phyloP scores from a whole-genome alignment of 805 yeast species.

The Wickerhamiella brachini region DNA sequence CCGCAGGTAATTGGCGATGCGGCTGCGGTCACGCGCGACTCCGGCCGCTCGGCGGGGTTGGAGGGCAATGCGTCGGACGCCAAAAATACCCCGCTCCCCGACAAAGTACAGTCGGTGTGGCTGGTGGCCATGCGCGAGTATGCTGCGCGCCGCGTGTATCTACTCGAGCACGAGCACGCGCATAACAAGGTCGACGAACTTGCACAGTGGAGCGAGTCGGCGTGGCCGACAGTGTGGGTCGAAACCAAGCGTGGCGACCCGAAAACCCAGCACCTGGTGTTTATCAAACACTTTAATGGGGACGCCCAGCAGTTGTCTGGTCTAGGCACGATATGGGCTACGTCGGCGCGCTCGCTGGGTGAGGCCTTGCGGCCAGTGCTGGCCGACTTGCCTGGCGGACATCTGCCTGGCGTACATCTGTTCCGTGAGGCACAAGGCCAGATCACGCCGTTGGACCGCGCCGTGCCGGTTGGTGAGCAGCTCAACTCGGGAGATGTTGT shows the following conservation, averaged over 20 bases:
- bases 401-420: background rate
- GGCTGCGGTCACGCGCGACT: background rate
- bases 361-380: background rate
- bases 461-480: background rate
- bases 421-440: background rate
- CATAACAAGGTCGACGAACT: conserved; percentile 6
- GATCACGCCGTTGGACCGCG: background rate
- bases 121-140: conserved; percentile 9
- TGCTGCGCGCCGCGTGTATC: conserved; percentile 7
- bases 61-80: too few relatives aligned
- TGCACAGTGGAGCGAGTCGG: conserved; percentile 6
- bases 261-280: conserved; percentile 8
- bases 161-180: conserved; percentile 4
- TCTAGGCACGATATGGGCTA: background rate
- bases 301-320: conserved; percentile 21
- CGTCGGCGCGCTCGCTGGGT: background rate
- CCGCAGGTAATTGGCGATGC: background rate
- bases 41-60: too few relatives aligned
- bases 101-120: conserved; percentile 9
- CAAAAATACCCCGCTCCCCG: background rate
- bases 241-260: conserved; percentile 9
- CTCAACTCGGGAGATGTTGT: conserved; percentile 26
- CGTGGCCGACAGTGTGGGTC: conserved; percentile 11
- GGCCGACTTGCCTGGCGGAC: background rate
- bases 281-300: conserved; percentile 33